Conservation (phyloP, 257 asterid species). For the Solanum lignicaule region DNA sequence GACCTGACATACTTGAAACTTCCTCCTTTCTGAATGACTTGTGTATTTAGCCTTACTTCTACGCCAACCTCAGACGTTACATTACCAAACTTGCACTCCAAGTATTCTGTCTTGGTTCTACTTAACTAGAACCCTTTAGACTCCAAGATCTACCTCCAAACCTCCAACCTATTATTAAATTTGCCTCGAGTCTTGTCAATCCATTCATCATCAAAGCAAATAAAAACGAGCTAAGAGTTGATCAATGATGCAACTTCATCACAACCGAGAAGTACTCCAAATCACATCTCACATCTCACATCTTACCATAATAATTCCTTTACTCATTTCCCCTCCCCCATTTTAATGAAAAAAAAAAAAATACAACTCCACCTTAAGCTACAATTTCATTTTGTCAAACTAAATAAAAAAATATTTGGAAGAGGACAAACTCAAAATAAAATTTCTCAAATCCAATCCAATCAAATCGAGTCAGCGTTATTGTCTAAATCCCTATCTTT, state of each 20-base stretch:
- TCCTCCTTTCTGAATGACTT: not conserved
- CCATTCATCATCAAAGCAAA: too few species aligned
- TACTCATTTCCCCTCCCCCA: not conserved
- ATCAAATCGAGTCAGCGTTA: not conserved
- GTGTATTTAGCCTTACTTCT: too few species aligned
- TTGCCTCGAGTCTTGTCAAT: too few species aligned
- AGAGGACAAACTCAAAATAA: not conserved
- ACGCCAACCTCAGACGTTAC: not conserved
- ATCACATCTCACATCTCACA: too few species aligned
- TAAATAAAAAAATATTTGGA: not conserved
- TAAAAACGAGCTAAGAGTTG: too few species aligned
- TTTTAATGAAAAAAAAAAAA: not conserved
- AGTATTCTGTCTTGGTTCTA: not conserved
- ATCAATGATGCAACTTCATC: too few species aligned
- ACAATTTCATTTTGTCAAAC: not conserved
- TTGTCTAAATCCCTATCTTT: not conserved
- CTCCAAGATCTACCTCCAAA: not conserved
- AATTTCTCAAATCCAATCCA: not conserved
- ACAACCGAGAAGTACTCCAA: too few species aligned
- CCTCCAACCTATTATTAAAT: too few species aligned
- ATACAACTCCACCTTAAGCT: too few species aligned
- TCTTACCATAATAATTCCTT: not conserved
- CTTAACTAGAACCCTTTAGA: not conserved
- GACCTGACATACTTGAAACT: not conserved
- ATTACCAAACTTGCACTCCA: not conserved